Evolutionary conservation across 2,329 filamentous ascomycete species (phyloP), one percentile per base, ranked within the genome.

Genomic region (Claviceps spartinae): DNA sequence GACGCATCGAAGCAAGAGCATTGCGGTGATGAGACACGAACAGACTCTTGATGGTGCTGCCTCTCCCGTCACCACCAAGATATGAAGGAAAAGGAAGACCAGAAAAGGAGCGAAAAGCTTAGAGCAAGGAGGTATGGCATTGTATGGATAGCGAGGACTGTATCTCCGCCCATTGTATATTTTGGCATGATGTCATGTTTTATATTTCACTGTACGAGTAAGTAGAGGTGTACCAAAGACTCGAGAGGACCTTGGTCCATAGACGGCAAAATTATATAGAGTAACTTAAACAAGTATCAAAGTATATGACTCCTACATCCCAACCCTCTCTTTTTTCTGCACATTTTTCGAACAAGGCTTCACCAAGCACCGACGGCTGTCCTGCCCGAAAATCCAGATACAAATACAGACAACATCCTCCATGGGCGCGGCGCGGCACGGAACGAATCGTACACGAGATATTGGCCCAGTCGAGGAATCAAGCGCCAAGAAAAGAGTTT

Each of bases 1-100:
- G 56, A 60, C 37, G 54, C 56, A 30, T 54, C 59, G 42, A 36
- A 24, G 18, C 18, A 18, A 18, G 48, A 58, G 18, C 52, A 59
- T 5, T 49, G 54, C 48, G 52, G 54, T 48, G 57, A 59, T 47
- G 53, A 59, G 55, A 40, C 54, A 16, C 5, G 44, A 53, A 45
- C 48, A 49, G 48, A 48, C 20, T 16, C 34, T n/a, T 6, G 20
- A 13, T 37, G 24, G 11, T 44, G 20, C 5, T 44, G 5, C 8
- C n/a, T n/a, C 1, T 3, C 2, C 16, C 8, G 14, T 18, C 14
- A 40, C 14, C 38, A 40, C 38, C 14, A n/a, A n/a, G 14, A 40
- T 4, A 44, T 26, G 24, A 44, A 43, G 24, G 24, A 22, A 14
- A 38, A 14, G 7, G 26, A 1, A 3, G 13, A 6, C 11, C 37